Conservation (phyloP, 371 early-diverging fungal genomes). For the Mucor piriformis region DNA sequence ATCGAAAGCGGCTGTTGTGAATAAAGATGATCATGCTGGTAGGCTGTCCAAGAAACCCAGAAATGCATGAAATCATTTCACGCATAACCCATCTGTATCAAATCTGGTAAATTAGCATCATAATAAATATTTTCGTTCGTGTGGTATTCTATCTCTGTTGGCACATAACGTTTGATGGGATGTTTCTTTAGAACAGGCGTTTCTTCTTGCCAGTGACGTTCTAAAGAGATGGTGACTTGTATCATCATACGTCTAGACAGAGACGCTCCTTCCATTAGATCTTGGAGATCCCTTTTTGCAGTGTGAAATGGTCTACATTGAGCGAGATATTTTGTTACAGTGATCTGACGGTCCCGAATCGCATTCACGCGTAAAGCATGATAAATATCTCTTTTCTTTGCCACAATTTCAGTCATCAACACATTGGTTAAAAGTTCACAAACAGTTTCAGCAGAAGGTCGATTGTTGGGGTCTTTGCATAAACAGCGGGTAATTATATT, state of each 20-base stretch:
- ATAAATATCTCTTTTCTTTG: background rate
- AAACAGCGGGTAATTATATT: slow-evolving; percentile 8
- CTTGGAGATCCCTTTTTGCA: slow-evolving; percentile 1
- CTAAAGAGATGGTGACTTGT: slow-evolving; percentile 7
- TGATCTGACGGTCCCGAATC: slow-evolving; percentile 1
- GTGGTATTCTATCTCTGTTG: background rate
- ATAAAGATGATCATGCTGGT: slow-evolving; percentile 32
- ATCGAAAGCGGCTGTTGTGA: slow-evolving; percentile 29
- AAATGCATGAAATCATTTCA: slow-evolving; percentile 25
- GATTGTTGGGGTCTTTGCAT: background rate
- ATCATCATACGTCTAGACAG: slow-evolving; percentile 24
- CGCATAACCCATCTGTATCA: slow-evolving; percentile 20
- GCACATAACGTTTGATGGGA: background rate
- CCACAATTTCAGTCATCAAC: slow-evolving; percentile 5
- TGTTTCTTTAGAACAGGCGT: background rate
- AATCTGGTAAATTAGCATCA: slow-evolving; percentile 18
- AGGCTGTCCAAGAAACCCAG: slow-evolving; percentile 43
- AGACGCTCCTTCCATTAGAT: slow-evolving; percentile 15
- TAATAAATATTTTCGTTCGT: slow-evolving; percentile 4
- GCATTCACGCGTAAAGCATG: background rate
- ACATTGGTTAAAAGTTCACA: slow-evolving; percentile 11
- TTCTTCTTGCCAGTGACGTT: background rate
- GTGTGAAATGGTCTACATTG: background rate
- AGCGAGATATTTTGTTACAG: slow-evolving; percentile 10
- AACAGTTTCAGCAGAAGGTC: slow-evolving; percentile 19